phyloP scores from a whole-genome alignment of 2,329 filamentous ascomycete species.

The Orbilia javanica region DNA sequence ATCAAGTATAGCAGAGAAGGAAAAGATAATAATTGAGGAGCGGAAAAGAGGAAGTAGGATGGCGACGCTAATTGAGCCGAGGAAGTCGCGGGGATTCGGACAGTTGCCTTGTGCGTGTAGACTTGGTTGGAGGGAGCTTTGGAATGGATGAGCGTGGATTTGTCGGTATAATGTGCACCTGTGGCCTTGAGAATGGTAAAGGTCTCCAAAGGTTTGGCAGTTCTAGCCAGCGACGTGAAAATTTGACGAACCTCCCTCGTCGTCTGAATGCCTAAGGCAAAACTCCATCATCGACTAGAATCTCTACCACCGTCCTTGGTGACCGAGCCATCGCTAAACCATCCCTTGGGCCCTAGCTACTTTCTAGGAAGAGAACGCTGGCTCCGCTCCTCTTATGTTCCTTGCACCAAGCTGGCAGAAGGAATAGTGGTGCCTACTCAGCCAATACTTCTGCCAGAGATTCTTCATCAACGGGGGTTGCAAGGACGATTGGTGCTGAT shows the following conservation, averaged over 20 bases:
- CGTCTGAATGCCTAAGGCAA: constrained; percentile 25
- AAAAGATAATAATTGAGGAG: too few species aligned
- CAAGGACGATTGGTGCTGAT: constrained; percentile 46
- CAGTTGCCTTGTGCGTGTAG: neutral
- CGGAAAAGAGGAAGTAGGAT: neutral
- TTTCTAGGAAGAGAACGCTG: neutral
- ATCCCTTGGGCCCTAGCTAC: neutral
- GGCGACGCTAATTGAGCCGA: neutral
- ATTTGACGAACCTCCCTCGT: neutral
- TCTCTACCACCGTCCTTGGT: constrained; percentile 5
- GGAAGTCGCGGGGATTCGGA: neutral
- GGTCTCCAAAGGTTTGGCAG: neutral
- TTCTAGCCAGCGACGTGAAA: neutral
- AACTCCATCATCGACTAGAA: constrained; percentile 1
- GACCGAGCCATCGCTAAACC: neutral
- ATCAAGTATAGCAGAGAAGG: neutral
- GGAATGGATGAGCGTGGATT: neutral
- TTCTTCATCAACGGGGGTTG: constrained; percentile 54
- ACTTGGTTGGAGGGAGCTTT: neutral
- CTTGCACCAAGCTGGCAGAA: neutral
- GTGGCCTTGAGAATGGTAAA: neutral
- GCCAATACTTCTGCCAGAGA: constrained; percentile 55
- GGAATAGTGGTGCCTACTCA: constrained; percentile 31
- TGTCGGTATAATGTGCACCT: neutral
- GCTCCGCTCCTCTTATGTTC: constrained; percentile 1